Conservation (phyloP, 1,284 basidiomycete genomes). For the Sanghuangporus sanghuang region DNA sequence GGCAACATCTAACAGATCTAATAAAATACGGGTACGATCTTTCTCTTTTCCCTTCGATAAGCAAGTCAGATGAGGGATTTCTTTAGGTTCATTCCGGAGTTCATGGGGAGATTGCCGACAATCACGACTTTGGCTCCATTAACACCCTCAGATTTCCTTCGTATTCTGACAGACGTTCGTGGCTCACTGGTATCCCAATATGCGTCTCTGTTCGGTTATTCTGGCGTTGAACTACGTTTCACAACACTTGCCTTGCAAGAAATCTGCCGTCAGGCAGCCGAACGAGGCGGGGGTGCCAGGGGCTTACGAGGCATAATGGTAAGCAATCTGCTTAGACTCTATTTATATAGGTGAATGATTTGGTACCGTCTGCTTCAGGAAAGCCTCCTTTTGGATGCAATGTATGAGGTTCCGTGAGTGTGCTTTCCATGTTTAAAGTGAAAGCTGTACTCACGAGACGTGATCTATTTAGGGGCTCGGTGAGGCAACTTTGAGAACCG, state of each 20-base stretch:
- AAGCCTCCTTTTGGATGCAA: constrained; percentile 72
- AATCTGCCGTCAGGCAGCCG: constrained; percentile 73
- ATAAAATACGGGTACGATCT: constrained; percentile 69
- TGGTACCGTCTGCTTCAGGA: constrained; percentile 46
- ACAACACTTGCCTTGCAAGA: constrained; percentile 70
- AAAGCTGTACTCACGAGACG: not conserved
- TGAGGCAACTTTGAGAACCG: constrained; percentile 23
- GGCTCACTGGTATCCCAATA: constrained; percentile 92
- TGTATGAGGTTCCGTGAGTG: constrained; percentile 90
- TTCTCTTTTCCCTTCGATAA: not conserved
- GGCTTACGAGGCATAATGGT: constrained; percentile 88
- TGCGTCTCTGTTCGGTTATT: constrained; percentile 73
- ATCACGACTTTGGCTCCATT: constrained; percentile 80
- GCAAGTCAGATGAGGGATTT: not conserved
- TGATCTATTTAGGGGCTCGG: constrained; percentile 36
- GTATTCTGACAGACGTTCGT: constrained; percentile 87
- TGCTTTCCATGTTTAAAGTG: not conserved
- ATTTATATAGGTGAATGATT: constrained; percentile 11
- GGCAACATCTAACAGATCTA: constrained; percentile 52
- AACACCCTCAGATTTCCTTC: constrained; percentile 69
- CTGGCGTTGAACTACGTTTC: constrained; percentile 77
- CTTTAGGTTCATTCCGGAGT: constrained; percentile 86
- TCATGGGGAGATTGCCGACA: constrained; percentile 86
- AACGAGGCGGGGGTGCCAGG: constrained; percentile 85
- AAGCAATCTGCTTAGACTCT: constrained; percentile 19